A percentile compares a stretch with the other conserved stretches of the same genome.
phyloP scores from a whole-genome alignment of 2,329 filamentous ascomycete species.

The Fusarium stilboides region DNA sequence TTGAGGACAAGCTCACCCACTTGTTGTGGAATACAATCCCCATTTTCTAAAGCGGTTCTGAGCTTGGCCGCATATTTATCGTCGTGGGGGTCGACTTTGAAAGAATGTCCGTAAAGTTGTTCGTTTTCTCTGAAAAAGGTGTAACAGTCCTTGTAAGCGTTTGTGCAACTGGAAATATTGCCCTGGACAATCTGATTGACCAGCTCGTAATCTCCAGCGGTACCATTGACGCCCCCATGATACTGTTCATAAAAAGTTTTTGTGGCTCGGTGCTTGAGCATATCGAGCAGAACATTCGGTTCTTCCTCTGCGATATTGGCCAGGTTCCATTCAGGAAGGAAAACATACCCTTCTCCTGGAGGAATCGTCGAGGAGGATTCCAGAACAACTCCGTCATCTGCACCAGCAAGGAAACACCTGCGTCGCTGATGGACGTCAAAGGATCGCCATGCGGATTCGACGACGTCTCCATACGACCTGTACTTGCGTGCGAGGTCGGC shows the following conservation, averaged over 20 bases:
- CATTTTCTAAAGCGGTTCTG: slow-evolving; percentile 37
- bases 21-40: slow-evolving; percentile 49
- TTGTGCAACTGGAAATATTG: slow-evolving; percentile 51
- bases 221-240: slow-evolving; percentile 47
- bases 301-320: slow-evolving; percentile 54
- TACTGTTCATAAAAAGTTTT: slow-evolving; percentile 56
- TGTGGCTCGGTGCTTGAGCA: slow-evolving; percentile 58
- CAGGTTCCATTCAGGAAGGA: slow-evolving; percentile 62
- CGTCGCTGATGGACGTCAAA: slow-evolving; percentile 55
- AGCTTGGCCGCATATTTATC: slow-evolving; percentile 26
- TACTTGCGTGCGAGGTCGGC: slow-evolving; percentile 59
- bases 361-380: slow-evolving; percentile 54
- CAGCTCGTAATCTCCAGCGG: slow-evolving; percentile 55
- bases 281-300: slow-evolving; percentile 53
- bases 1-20: slow-evolving; percentile 57
- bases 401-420: slow-evolving; percentile 55
- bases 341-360: slow-evolving; percentile 56
- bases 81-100: slow-evolving; percentile 34
- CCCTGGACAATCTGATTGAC: slow-evolving; percentile 55
- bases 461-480: slow-evolving; percentile 51
- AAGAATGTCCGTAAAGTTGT: slow-evolving; percentile 56
- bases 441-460: slow-evolving; percentile 59
- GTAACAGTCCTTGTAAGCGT: slow-evolving; percentile 52
- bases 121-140: slow-evolving; percentile 55
- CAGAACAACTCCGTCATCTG: slow-evolving; percentile 54